Evolutionary conservation across 768 basidiomycete genomes (phyloP), one percentile per base, ranked within the genome.

Genomic region (Lactarius akahatsu): DNA sequence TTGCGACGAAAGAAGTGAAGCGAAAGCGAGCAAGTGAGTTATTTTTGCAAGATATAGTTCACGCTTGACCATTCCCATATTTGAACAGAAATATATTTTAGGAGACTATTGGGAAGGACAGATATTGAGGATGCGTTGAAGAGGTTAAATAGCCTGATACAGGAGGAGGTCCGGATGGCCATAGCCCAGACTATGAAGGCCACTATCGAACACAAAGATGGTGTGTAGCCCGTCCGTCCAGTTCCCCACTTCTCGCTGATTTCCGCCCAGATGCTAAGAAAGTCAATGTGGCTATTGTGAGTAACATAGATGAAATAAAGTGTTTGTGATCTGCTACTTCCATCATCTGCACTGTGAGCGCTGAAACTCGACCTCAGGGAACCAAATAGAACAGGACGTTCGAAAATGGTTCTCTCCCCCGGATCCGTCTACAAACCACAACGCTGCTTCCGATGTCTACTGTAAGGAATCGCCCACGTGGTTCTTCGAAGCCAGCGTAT

Each of bases 61-160:
- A 15, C 4, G 8, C 15, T 26, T 20, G 0, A n/a, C 30, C 8
- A n/a, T 7, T 6, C 59, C 36, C 0, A n/a, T 32, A 20, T 9
- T 10, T 23, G 0, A 52, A 13, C 4, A 64, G 63, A 20, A 26
- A 59, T 59, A 40, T 54, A 23, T 36, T 15, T 41, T 1, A 41
- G 36, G 8, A 64, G 54, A 16, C 28, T 64, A 28, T 16, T 65
- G 5, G 64, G 58, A 16, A n/a, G 30, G 40, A 60, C 26, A 4
- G 58, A 59, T 28, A 55, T 65, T 6, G 50, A 59, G 23, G 64
- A 65, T 13, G 38, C 58, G 3, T 13, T 59, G 10, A 59, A 55
- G n/a, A 47, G 45, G 16, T 47, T 47, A 47, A n/a, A 47, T n/a
- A 2, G 9, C 10, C 45, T 47, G 10, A 23, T 47, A n/a, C n/a